These are phyloP conservation scores for Aureobasidium sp. DNA, from an alignment of 2,329 filamentous ascomycete genomes.

Conservation along the genomic window DNA sequence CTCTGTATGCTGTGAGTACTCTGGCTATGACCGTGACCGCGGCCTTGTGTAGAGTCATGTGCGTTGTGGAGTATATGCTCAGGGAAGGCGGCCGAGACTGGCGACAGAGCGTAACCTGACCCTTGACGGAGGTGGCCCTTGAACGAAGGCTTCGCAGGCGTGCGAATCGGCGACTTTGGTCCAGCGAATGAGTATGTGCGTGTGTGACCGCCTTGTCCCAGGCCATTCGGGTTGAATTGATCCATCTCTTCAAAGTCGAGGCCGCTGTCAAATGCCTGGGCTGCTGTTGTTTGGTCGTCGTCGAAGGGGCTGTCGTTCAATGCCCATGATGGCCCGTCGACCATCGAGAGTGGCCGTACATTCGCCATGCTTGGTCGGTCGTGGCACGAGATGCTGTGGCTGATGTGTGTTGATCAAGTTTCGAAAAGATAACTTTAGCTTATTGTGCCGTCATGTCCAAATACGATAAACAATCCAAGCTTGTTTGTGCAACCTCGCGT, in stretches of 20 bases:
- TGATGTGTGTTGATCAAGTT: no score
- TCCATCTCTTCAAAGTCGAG: slow-evolving; percentile 10
- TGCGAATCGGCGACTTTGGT: background rate
- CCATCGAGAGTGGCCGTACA: background rate
- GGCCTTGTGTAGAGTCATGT: slow-evolving; percentile 17
- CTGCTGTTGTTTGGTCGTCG: background rate
- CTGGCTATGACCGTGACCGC: slow-evolving; percentile 16
- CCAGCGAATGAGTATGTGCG: slow-evolving; percentile 12
- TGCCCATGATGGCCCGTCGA: slow-evolving; percentile 1
- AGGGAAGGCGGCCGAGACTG: slow-evolving; percentile 9
- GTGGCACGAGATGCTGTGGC: no score
- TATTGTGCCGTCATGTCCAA: background rate
- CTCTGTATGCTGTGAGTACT: background rate
- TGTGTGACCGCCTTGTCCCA: slow-evolving; percentile 22
- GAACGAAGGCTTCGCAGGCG: slow-evolving; percentile 9
- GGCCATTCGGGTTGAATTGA: slow-evolving; percentile 9
- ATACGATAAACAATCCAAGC: background rate
- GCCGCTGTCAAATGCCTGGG: slow-evolving; percentile 2
- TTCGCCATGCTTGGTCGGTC: background rate
- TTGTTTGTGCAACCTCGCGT: background rate
- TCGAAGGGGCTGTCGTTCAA: slow-evolving; percentile 1
- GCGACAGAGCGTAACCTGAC: slow-evolving; percentile 2
- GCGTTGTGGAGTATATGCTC: slow-evolving; percentile 4
- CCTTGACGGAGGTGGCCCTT: slow-evolving; percentile 2
- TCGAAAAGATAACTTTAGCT: no score